These are phyloP conservation scores for Kurtzmaniella fragi DNA, from an alignment of 805 yeast genomes.

Conservation along the genomic window DNA sequence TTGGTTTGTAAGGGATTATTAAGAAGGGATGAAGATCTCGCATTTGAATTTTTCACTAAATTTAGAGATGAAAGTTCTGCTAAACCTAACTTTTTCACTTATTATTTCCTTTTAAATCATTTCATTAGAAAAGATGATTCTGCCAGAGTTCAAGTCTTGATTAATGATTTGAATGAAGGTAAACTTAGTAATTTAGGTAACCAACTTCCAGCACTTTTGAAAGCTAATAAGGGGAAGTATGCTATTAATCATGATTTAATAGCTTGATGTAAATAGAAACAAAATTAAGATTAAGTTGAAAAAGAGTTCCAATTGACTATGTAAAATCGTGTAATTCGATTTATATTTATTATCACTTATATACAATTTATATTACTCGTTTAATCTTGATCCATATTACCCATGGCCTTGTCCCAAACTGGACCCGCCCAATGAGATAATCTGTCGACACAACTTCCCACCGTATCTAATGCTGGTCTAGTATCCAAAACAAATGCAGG, in stretches of 20 bases:
- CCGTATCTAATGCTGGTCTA: conserved; percentile 84
- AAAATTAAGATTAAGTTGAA: too few species aligned
- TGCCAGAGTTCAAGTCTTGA: conserved; percentile 26
- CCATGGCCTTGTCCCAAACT: conserved; percentile 67
- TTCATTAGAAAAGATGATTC: conserved; percentile 27
- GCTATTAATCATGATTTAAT: not conserved
- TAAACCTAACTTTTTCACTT: conserved; percentile 48
- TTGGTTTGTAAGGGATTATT: conserved; percentile 30
- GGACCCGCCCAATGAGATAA: conserved; percentile 63
- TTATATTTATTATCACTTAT: conserved; percentile 2
- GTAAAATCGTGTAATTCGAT: too few species aligned
- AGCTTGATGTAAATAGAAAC: conserved; percentile 3
- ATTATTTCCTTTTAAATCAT: conserved; percentile 40
- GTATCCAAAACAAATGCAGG: conserved; percentile 93
- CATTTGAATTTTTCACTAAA: conserved; percentile 35
- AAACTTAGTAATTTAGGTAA: conserved; percentile 30
- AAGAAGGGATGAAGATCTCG: conserved; percentile 29
- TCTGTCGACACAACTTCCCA: conserved; percentile 63
- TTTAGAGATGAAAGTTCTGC: conserved; percentile 20
- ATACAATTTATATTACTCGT: not conserved
- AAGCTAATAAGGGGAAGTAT: conserved; percentile 7
- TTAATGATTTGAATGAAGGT: conserved; percentile 32
- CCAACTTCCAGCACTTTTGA: conserved; percentile 33
- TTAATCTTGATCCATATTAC: conserved; percentile 27
- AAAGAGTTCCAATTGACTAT: too few species aligned